Conservation (phyloP, 1,139 yeast genomes). For the Zygosaccharomyces pseudobailii region DNA sequence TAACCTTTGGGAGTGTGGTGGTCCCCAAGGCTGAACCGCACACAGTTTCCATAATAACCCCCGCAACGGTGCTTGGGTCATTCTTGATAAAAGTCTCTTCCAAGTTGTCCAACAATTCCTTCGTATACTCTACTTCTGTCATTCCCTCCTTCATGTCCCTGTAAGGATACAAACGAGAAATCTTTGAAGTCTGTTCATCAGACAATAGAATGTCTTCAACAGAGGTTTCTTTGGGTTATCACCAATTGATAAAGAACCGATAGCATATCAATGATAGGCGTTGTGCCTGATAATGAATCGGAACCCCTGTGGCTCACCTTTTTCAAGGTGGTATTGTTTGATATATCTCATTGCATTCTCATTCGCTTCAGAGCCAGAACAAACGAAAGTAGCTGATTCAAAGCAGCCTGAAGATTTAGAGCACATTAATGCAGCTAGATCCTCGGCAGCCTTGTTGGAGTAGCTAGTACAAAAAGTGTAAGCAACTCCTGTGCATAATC, state of each 20-base stretch:
- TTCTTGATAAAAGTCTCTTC: too few species aligned
- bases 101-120: too few species aligned
- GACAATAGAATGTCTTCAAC: conserved; percentile 40
- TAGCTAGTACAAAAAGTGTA: conserved; percentile 43
- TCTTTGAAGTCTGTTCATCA: conserved; percentile 8
- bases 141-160: conserved; percentile 45
- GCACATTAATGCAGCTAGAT: conserved; percentile 44
- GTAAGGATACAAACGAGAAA: conserved; percentile 47
- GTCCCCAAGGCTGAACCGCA: too few species aligned
- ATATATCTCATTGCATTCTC: conserved; percentile 55
- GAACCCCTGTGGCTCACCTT: conserved; percentile 44
- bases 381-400: conserved; percentile 39
- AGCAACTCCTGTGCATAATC: conserved; percentile 31
- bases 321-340: conserved; percentile 52
- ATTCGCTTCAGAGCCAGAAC: conserved; percentile 60
- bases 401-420: conserved; percentile 37
- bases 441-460: conserved; percentile 45
- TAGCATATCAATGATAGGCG: conserved; percentile 57
- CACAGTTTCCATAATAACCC: too few species aligned
- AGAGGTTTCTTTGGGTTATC: conserved; percentile 41
- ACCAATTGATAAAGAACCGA: conserved; percentile 50
- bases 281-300: conserved; percentile 50
- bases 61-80: too few species aligned
- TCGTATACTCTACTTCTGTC: conserved; percentile 38
- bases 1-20: too few species aligned